Base-by-base conservation (phyloP, 805 yeast species). In the Ogataea pilisensis region DNA sequence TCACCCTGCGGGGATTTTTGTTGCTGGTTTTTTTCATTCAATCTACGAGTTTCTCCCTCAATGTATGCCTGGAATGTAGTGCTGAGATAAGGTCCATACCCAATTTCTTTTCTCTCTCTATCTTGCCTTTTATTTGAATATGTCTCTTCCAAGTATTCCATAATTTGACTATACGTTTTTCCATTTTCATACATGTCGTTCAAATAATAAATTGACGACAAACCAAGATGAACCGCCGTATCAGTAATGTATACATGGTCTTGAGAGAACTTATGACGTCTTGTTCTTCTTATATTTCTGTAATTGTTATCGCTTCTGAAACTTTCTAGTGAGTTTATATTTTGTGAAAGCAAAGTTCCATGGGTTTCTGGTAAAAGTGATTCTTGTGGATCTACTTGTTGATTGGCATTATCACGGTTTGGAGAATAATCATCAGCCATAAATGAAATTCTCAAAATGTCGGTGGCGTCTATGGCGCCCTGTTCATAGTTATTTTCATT, bases 231-330 rank as follows among this genome's bases (percentile, higher is more conserved):
- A 9, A 52, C 58, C 3, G 65, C 65, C 3, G 57, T 50, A 39
- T 65, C 68, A 2, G 64, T 59, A 9, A 63, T 54, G 42, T 63
- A 65, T 2, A 64, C 64, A 43, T 65, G 65, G 28, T 58, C 58
- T 40, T 62, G 66, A 2, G 64, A 53, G 35, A 60, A 62, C 30
- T 53, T 60, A 31, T 56, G 60, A 2, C 52, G 48, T 35, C 66
- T 43, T 2, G 60, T 52, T 33, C 63, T 44, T 35, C 61, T 50
- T 5, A 34, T 13, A 18, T 17, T 14, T 18, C 9, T 11, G 14
- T n/a, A 18, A 19, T 6, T 11, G 31, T 18, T 7, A 4, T 18
- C 35, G 12, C 11, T 7, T 22, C 3, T 3, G n/a, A 17, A 4
- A 31, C 19, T 12, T 11, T 31, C 34, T 9, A 14, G 13, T 18